These are phyloP conservation scores for Candida silvicultrix DNA, from an alignment of 805 yeast species.

Conservation along the genomic window DNA sequence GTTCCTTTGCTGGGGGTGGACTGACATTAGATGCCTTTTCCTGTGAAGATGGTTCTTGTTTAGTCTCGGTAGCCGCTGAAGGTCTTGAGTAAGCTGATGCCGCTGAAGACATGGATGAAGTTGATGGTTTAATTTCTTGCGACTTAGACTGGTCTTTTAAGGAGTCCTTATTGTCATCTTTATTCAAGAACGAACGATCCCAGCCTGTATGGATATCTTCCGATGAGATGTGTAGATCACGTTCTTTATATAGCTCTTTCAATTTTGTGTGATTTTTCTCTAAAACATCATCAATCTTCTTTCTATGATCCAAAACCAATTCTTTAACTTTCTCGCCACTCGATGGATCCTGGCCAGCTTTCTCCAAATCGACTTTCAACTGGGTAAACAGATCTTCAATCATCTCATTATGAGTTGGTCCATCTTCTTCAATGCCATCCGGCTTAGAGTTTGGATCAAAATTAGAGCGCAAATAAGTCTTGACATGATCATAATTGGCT, in stretches of 20 bases:
- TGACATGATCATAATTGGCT: constrained; percentile 24
- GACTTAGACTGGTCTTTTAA: not conserved
- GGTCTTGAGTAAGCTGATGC: not conserved
- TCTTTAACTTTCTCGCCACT: constrained; percentile 34
- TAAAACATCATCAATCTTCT: constrained; percentile 62
- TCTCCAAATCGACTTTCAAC: constrained; percentile 51
- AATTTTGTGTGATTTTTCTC: constrained; percentile 60
- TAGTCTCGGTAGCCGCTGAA: not conserved
- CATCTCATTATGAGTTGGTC: constrained; percentile 83
- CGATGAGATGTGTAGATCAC: constrained; percentile 69
- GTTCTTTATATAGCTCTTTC: constrained; percentile 62
- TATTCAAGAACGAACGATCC: constrained; percentile 77
- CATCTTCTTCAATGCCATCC: constrained; percentile 36
- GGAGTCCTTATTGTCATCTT: constrained; percentile 26
- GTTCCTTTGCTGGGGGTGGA: not conserved
- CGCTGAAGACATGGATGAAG: constrained; percentile 4
- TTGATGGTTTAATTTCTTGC: not conserved
- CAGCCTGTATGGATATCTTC: constrained; percentile 92
- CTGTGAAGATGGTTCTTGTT: not conserved
- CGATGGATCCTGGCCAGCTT: constrained; percentile 37
- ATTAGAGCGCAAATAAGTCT: constrained; percentile 36
- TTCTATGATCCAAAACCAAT: constrained; percentile 50
- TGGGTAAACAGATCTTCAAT: constrained; percentile 84
- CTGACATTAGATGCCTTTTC: not conserved
- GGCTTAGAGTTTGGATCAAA: constrained; percentile 60